Conservation (phyloP, 2,329 filamentous ascomycete genomes). For the Colletotrichum aenigma region DNA sequence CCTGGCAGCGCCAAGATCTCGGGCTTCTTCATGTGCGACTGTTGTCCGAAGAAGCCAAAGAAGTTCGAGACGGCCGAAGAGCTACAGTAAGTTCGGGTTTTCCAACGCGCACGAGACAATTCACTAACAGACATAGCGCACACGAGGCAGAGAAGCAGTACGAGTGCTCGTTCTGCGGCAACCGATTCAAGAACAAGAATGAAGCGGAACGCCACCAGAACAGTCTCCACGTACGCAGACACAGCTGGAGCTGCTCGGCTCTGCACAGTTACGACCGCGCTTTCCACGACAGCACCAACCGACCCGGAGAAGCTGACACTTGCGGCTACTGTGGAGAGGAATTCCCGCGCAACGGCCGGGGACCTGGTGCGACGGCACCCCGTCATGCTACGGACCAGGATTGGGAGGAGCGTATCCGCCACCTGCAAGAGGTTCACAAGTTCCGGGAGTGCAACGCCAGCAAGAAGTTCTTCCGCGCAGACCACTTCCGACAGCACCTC, state of each 20-base stretch:
- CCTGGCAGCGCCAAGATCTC: constrained; percentile 52
- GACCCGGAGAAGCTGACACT: constrained; percentile 72
- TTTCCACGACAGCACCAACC: constrained; percentile 80
- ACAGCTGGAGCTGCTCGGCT: constrained; percentile 97
- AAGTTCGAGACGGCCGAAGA: constrained; percentile 89
- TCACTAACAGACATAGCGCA: constrained; percentile 56
- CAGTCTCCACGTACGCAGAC: constrained; percentile 86
- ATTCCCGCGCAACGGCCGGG: constrained; percentile 63
- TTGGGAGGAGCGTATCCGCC: constrained; percentile 85
- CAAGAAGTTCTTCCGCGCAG: constrained; percentile 97
- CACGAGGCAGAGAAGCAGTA: constrained; percentile 98
- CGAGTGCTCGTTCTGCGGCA: constrained; percentile 88
- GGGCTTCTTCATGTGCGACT: constrained; percentile 77
- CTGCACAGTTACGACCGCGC: constrained; percentile 78
- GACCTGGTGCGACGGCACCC: constrained; percentile 39
- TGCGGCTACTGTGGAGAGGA: constrained; percentile 97
- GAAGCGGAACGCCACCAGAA: constrained; percentile 97
- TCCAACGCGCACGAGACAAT: background rate
- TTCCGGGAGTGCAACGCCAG: constrained; percentile 97
- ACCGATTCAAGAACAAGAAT: constrained; percentile 99
- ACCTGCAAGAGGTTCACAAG: constrained; percentile 91
- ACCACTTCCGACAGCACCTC: constrained; percentile 97
- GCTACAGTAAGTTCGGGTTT: constrained; percentile 67
- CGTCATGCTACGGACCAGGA: constrained; percentile 74
- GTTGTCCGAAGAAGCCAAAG: constrained; percentile 96